Evolutionary conservation across 116 monocot species (phyloP), one percentile per base, ranked within the genome.

Genomic region (Iris pallida): DNA sequence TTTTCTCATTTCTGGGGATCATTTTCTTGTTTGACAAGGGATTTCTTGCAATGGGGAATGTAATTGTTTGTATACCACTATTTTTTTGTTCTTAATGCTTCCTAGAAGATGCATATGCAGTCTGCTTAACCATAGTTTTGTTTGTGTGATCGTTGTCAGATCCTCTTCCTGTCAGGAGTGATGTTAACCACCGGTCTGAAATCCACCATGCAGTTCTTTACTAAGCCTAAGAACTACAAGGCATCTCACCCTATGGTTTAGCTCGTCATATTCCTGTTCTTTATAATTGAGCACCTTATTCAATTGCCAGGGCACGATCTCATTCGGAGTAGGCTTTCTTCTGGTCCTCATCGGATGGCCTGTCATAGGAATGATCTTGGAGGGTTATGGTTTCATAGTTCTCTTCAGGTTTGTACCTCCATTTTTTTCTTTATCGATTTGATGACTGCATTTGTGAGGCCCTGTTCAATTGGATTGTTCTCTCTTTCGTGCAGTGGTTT

Each of bases 151-250:
- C 20, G 16, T 54, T 71, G 43, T 71, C 78, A 97, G 97, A 92
- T 97, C 59, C 86, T 97, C 30, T 97, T 97, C 64, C 63, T 97
- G 45, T 97, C 97, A 11, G 92, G 97, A 16, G 74, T 97, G 54
- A 88, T 85, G 85, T 61, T 97, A 63, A 97, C 97, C 4, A 97
- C 92, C 68, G 92, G 97, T 41, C 71, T 97, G 69, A 92, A 97
- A 80, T 97, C 92, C 17, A 92, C 87, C 63, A 76, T 97, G 90
- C 92, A 85, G 52, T 97, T 97, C 74, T 97, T 97, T 71, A 90
- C 82, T 47, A 92, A 87, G 64, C 97, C 76, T 7, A 92, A 85
- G 71, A 87, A 97, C 45, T 97, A 90, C 77, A 92, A 92, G 97
- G 97, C 92, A 64, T 3, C 8, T 4, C 0, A 2, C 5, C 13